Evolutionary conservation across 2,329 filamentous ascomycete species (phyloP).

Genomic region (Clarireedia monteithiana): DNA sequence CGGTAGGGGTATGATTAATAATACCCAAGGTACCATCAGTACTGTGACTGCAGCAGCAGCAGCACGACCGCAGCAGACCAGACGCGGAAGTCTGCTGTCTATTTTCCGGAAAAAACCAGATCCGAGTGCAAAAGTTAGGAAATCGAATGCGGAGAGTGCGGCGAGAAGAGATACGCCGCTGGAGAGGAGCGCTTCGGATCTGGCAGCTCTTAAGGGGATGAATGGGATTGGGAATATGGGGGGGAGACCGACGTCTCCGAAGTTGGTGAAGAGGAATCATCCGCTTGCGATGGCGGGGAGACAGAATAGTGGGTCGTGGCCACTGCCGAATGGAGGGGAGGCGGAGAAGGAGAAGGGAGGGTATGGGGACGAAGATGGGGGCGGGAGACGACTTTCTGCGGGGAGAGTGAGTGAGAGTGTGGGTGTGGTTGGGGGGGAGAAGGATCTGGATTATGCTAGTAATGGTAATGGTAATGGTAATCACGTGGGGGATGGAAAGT

Average conservation of each 20-base stretch:
- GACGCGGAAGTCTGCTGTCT: conserved; percentile 46
- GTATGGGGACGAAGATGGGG: conserved; percentile 25
- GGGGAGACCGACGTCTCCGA: conserved; percentile 26
- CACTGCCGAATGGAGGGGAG: conserved; percentile 30
- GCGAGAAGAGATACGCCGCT: conserved; percentile 55
- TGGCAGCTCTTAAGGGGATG: conserved; percentile 22
- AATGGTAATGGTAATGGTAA: conserved; percentile 12
- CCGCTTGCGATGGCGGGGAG: conserved; percentile 29
- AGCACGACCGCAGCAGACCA: conserved; percentile 21
- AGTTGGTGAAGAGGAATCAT: conserved; percentile 38
- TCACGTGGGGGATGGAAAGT: conserved; percentile 20
- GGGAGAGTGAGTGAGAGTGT: conserved; percentile 1
- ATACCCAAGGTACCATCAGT: conserved; percentile 1
- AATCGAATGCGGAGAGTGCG: conserved; percentile 47
- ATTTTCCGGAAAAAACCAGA: conserved; percentile 58
- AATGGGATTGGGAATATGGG: neutral
- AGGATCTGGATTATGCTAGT: conserved; percentile 5
- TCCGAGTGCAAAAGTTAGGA: conserved; percentile 43
- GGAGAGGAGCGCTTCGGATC: conserved; percentile 49
- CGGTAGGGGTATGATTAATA: conserved; percentile 27
- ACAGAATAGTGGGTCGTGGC: conserved; percentile 39
- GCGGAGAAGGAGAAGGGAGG: neutral
- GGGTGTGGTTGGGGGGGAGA: conserved; percentile 9
- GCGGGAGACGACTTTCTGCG: conserved; percentile 21
- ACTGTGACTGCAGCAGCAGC: conserved; percentile 20